phyloP scores from a whole-genome alignment of 352 stramenopile species.

The Pythium catenulatum region DNA sequence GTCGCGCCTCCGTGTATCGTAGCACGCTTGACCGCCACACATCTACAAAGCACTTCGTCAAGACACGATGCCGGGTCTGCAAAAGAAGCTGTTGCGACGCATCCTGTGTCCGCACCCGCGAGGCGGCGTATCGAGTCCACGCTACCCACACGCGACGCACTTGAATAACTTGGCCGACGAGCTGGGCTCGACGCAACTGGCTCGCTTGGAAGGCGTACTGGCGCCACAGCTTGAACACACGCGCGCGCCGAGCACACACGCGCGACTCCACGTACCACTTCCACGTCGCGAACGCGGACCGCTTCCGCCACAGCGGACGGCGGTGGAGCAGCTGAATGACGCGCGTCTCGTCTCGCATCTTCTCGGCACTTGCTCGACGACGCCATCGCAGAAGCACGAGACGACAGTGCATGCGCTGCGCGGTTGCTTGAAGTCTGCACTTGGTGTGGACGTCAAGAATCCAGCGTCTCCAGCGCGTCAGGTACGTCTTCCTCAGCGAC shows the following conservation, averaged over 20 bases:
- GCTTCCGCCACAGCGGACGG: conserved; percentile 3
- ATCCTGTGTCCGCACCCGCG: background rate
- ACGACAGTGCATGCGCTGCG: background rate
- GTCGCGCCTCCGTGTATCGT: background rate
- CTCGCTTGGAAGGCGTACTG: background rate
- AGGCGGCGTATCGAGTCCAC: background rate
- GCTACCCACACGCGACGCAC: background rate
- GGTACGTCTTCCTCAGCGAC: background rate
- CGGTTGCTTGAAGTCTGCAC: background rate
- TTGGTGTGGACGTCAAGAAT: background rate
- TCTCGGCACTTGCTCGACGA: background rate
- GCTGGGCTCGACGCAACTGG: background rate
- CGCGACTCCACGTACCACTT: background rate
- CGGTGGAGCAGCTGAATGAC: background rate
- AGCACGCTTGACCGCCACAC: background rate
- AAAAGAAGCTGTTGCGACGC: background rate
- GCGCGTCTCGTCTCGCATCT: background rate
- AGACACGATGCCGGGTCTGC: background rate
- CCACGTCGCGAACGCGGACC: conserved; percentile 7
- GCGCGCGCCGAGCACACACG: background rate
- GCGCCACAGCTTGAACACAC: conserved; percentile 7
- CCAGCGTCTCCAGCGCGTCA: background rate
- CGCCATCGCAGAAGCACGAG: conserved; percentile 9
- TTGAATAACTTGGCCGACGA: background rate
- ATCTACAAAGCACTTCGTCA: background rate